Base-by-base conservation (phyloP, 139 green algal species). In the Chlorella sp. region DNA sequence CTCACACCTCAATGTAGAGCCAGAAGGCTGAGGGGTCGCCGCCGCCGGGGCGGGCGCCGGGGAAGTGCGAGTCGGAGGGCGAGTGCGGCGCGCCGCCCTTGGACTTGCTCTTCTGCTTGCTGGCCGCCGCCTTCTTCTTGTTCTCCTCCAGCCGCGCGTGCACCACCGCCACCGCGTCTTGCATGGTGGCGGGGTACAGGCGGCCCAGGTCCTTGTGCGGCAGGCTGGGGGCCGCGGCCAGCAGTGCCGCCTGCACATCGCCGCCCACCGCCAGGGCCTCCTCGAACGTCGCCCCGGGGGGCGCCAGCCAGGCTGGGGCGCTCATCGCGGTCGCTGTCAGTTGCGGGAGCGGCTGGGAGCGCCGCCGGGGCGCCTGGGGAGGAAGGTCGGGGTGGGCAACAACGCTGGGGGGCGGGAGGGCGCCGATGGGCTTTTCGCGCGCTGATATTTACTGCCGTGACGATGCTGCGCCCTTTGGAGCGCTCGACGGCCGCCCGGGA, bases 1-100 rank as follows among this genome's bases (percentile, higher is more conserved):
- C 62, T 23, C 74, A 93, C 92, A 93, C 92, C 90, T 96, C 93
- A 5, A 91, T 88, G 51, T 93, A 93, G 60, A 94, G 78, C 94
- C 94, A 96, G 64, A 94, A 96, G 0, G 91, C 88, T 16, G 91
- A 92, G 41, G 87, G 78, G 28, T 92, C 87, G 30, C 82, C 83
- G 36, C 76, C 83, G 57, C 93, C 93, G 36, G 91, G 86, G 5
- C 70, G 55, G 11, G 88, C 78, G 4, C 93, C 93, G 9, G 89
- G 91, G 23, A 90, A 86, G n/a, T 80, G 63, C 15, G 89, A 64
- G 57, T 90, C 60, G 3, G 78, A 68, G 25, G 41, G 30, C 67
- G 57, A 36, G 13, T 57, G 32, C 51, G 57, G 65, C 65, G 76
- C 85, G 41, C 65, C 78, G 47, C 67, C 28, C 65, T 78, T 85